Conservation (phyloP, 208 protist species). For the Entamoeba nuttalli region DNA sequence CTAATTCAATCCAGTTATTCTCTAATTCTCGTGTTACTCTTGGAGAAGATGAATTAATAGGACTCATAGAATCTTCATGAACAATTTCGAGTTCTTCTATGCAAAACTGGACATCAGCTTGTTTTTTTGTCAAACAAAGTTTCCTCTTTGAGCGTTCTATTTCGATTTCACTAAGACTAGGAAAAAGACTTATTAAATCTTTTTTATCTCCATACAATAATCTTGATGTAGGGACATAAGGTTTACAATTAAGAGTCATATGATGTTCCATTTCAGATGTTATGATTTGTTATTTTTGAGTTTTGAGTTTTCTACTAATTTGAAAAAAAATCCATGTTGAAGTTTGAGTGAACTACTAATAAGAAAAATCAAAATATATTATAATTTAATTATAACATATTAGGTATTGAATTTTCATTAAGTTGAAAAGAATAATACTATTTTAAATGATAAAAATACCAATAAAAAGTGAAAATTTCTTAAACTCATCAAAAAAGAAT, state of each 20-base stretch:
- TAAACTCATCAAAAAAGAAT: no score
- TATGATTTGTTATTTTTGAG: no score
- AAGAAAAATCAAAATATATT: no score
- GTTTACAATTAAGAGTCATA: neutral
- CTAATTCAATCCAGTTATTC: neutral
- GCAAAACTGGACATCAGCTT: neutral
- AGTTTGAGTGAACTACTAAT: no score
- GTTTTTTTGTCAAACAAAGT: neutral
- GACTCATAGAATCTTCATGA: neutral
- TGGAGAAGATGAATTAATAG: neutral
- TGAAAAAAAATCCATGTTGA: no score
- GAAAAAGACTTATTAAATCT: neutral
- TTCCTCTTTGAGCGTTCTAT: neutral
- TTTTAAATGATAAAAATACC: no score
- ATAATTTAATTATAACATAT: no score
- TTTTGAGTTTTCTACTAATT: no score
- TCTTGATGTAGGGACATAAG: neutral
- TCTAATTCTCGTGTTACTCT: neutral
- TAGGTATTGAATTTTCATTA: no score
- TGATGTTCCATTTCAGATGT: neutral
- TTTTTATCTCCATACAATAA: neutral
- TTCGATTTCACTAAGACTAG: neutral
- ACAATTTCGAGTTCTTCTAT: neutral
- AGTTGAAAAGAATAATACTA: no score
- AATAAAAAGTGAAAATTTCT: no score